Evolutionary conservation across 106 monocot genomes (phyloP).

Genomic region (Narthecium ossifragum): DNA sequence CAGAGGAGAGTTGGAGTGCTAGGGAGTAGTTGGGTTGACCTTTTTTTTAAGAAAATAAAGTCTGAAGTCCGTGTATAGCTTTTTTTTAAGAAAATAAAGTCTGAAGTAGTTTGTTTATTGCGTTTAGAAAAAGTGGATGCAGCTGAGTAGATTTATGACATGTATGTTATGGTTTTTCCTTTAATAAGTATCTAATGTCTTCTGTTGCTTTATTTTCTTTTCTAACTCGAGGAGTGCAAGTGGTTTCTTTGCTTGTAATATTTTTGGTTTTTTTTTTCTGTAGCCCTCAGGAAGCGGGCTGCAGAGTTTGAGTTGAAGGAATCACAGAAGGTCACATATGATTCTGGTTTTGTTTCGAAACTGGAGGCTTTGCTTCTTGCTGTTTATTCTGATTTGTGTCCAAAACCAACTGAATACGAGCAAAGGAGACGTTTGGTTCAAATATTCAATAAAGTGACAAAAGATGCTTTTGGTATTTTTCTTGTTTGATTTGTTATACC

Average conservation of each 20-base stretch:
- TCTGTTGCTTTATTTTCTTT: too few species aligned
- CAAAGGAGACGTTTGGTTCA: conserved; percentile 4
- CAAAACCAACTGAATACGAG: conserved; percentile 14
- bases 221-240: too few species aligned
- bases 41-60: too few species aligned
- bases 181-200: too few species aligned
- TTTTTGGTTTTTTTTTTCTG: background rate
- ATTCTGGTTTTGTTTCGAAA: background rate
- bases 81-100: too few species aligned
- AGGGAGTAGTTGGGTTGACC: too few species aligned
- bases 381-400: conserved; percentile 8
- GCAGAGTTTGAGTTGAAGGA: conserved; percentile 6
- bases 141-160: too few species aligned
- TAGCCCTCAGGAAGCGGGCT: conserved; percentile 12
- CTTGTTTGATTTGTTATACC: background rate
- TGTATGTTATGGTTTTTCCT: too few species aligned
- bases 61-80: too few species aligned
- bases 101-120: too few species aligned
- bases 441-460: conserved; percentile 5
- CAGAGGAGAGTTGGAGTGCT: too few species aligned
- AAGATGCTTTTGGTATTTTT: conserved; percentile 11
- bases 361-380: conserved; percentile 17
- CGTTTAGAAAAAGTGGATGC: too few species aligned
- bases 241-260: background rate
- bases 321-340: background rate